Conservation (phyloP, 1,284 basidiomycete genomes). For the Leccinum ponderosum region DNA sequence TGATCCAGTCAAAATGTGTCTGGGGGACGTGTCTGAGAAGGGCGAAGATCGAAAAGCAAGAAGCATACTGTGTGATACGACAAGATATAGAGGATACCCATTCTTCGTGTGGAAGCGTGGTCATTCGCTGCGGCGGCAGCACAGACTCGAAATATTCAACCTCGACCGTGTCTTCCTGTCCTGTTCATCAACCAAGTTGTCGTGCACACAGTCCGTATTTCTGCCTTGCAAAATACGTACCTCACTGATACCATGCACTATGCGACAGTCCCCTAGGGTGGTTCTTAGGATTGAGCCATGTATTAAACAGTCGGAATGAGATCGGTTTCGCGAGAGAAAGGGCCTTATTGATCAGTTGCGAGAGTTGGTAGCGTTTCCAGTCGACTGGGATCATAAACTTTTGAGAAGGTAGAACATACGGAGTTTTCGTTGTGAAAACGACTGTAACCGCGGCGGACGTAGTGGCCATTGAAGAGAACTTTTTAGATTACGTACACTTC, state of each 20-base stretch:
- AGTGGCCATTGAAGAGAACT: neutral
- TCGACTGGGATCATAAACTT: slow-evolving; percentile 92
- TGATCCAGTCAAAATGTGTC: slow-evolving; percentile 76
- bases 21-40: slow-evolving; percentile 22
- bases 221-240: slow-evolving; percentile 10
- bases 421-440: slow-evolving; percentile 78
- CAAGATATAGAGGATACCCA: slow-evolving; percentile 90
- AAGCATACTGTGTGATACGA: slow-evolving; percentile 61
- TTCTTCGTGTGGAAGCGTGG: slow-evolving; percentile 85
- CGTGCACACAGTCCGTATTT: neutral
- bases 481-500: neutral
- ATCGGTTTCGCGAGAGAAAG: slow-evolving; percentile 73
- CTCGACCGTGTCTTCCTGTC: slow-evolving; percentile 84
- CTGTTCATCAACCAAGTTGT: slow-evolving; percentile 18
- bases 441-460: slow-evolving; percentile 46
- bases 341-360: slow-evolving; percentile 96
- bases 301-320: slow-evolving; percentile 92
- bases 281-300: slow-evolving; percentile 79
- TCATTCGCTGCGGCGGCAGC: slow-evolving; percentile 84
- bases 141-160: slow-evolving; percentile 95
- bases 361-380: slow-evolving; percentile 96
- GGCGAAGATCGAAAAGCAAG: neutral
- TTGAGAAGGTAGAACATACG: slow-evolving; percentile 83
- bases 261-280: slow-evolving; percentile 68
- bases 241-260: slow-evolving; percentile 23